These are phyloP conservation scores for Bipolaris sorokiniana DNA, from an alignment of 2,329 filamentous ascomycete species.

Conservation along the genomic window DNA sequence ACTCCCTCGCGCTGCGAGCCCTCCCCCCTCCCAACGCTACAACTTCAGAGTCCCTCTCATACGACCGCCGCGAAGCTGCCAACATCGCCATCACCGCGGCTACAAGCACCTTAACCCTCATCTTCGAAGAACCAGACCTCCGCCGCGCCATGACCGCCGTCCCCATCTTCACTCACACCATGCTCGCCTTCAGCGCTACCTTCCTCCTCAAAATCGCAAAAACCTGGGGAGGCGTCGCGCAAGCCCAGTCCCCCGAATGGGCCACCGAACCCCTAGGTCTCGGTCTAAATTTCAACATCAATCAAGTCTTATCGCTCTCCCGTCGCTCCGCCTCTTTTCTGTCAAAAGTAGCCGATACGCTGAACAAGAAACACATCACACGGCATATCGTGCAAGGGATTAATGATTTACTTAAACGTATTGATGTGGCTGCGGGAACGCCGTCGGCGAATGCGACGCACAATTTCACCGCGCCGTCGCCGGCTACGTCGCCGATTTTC, in stretches of 20 bases:
- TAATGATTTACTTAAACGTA: conserved; percentile 34
- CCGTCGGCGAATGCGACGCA: conserved; percentile 14
- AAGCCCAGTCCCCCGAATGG: conserved; percentile 35
- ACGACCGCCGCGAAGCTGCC: conserved; percentile 50
- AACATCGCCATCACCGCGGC: conserved; percentile 56
- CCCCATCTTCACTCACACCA: conserved; percentile 60
- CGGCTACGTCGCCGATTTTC: neutral
- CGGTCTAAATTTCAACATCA: conserved; percentile 41
- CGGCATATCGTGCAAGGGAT: conserved; percentile 41
- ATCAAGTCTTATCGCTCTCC: conserved; percentile 37
- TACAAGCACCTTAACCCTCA: conserved; percentile 54
- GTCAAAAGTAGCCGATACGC: conserved; percentile 31
- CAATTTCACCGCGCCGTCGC: neutral
- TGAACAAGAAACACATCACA: conserved; percentile 41
- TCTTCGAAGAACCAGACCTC: conserved; percentile 55
- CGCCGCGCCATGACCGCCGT: conserved; percentile 53
- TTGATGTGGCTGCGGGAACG: conserved; percentile 28
- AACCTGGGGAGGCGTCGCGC: conserved; percentile 50
- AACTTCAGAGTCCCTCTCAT: conserved; percentile 53
- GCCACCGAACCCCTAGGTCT: conserved; percentile 35
- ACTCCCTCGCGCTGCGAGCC: conserved; percentile 54
- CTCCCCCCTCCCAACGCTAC: conserved; percentile 52
- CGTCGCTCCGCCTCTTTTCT: conserved; percentile 36
- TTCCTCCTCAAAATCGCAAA: conserved; percentile 59
- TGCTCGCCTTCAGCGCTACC: conserved; percentile 60